A percentile compares a stretch with the other conserved stretches of the same genome.
These are phyloP conservation scores for Rhododendron henanense DNA, from an alignment of 148 eudicot species.

Conservation along the genomic window DNA sequence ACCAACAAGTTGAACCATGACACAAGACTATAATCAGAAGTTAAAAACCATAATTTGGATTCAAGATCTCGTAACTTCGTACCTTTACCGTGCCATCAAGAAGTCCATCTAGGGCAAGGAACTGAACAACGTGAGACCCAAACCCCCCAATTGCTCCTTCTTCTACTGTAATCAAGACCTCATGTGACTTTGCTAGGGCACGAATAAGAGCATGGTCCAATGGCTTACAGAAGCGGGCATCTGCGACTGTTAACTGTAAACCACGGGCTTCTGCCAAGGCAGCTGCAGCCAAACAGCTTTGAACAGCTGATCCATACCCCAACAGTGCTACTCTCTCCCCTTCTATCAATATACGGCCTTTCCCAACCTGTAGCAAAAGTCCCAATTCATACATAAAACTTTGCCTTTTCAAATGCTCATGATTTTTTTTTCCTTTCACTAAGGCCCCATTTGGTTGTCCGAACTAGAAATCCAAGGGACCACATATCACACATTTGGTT, in stretches of 20 bases:
- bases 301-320: constrained; percentile 86
- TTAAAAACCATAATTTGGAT: neutral
- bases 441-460: neutral
- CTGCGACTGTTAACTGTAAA: constrained; percentile 67
- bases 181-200: constrained; percentile 67
- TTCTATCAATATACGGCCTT: constrained; percentile 68
- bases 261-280: constrained; percentile 58
- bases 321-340: constrained; percentile 79
- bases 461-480: neutral
- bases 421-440: neutral
- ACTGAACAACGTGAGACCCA: constrained; percentile 93
- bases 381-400: neutral
- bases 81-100: constrained; percentile 90
- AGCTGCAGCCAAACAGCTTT: constrained; percentile 80
- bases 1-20: neutral
- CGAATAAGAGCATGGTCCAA: constrained; percentile 70
- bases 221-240: constrained; percentile 94
- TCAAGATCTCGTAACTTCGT: constrained; percentile 12
- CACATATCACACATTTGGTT: neutral
- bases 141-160: constrained; percentile 97
- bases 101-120: constrained; percentile 87
- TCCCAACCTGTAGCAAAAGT: constrained; percentile 59
- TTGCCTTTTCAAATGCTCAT: neutral
- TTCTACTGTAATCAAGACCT: constrained; percentile 76
- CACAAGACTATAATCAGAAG: neutral